Conservation (phyloP, 306 rosid genomes). For the Begonia fuchsioides region DNA sequence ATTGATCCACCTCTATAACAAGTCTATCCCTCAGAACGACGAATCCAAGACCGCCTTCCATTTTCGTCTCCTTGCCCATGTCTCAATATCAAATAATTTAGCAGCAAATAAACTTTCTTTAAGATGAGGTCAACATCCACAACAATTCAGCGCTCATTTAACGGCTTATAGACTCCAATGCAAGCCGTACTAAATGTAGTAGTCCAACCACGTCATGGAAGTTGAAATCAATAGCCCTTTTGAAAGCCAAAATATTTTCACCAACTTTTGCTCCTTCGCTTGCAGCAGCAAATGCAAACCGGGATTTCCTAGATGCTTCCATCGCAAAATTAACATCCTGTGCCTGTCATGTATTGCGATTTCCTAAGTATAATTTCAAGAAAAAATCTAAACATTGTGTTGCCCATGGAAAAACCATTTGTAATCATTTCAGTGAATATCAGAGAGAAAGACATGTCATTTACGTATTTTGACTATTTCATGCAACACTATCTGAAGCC, state of each 20-base stretch:
- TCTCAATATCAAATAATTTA: background rate
- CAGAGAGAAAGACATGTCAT: too few relatives aligned
- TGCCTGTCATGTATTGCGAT: slow-evolving; percentile 26
- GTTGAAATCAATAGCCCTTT: slow-evolving; percentile 83
- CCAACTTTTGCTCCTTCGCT: slow-evolving; percentile 31
- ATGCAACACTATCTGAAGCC: too few relatives aligned
- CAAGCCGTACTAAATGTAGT: slow-evolving; percentile 65
- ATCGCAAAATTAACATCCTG: slow-evolving; percentile 75
- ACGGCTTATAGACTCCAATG: slow-evolving; percentile 54
- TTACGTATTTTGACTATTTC: too few relatives aligned
- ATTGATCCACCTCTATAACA: background rate
- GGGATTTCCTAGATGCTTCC: slow-evolving; percentile 90
- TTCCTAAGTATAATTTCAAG: background rate
- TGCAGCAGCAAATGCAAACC: slow-evolving; percentile 62
- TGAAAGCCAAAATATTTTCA: slow-evolving; percentile 58
- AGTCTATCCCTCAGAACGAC: too few relatives aligned
- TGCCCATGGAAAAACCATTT: too few relatives aligned
- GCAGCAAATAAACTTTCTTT: background rate
- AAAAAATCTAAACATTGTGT: background rate
- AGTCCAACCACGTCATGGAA: slow-evolving; percentile 87
- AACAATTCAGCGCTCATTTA: slow-evolving; percentile 6
- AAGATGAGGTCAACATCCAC: background rate
- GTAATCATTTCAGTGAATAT: too few relatives aligned
- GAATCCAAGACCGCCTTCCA: too few relatives aligned
- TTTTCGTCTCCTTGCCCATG: background rate